These are phyloP conservation scores for Candida sithepensis DNA, from an alignment of 805 yeast genomes.

Conservation along the genomic window DNA sequence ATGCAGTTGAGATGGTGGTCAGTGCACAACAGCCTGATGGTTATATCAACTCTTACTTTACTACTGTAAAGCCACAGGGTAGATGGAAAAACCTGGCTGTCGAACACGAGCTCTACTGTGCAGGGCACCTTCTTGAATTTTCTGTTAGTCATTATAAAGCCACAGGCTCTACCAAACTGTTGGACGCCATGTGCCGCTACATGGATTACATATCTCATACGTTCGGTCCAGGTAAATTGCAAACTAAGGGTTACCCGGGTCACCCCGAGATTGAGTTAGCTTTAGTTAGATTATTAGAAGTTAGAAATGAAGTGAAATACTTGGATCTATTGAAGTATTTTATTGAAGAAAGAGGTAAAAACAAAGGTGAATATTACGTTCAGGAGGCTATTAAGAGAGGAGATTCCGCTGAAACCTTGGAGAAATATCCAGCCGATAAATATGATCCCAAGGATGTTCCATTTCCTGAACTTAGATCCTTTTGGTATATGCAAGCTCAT, in stretches of 20 bases:
- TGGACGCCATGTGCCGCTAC: conserved; percentile 18
- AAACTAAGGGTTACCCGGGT: conserved; percentile 25
- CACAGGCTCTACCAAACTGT: conserved; percentile 15
- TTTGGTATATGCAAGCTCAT: conserved; percentile 25
- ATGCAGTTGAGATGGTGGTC: conserved; percentile 16
- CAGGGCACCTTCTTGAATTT: conserved; percentile 17
- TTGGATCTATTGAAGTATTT: conserved; percentile 20
- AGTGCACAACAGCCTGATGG: conserved; percentile 26
- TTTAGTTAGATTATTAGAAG: conserved; percentile 17
- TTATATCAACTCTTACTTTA: conserved; percentile 22
- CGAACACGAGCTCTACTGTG: conserved; percentile 16
- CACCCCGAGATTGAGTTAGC: conserved; percentile 28
- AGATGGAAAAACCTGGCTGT: conserved; percentile 11
- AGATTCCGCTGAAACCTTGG: conserved; percentile 7
- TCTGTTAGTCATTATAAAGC: conserved; percentile 22
- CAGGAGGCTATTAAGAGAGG: conserved; percentile 19
- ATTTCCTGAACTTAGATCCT: conserved; percentile 11
- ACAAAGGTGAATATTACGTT: conserved; percentile 18
- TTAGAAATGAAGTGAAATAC: conserved; percentile 17
- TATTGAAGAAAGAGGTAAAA: conserved; percentile 21
- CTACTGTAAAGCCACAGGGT: conserved; percentile 17
- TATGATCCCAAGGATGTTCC: conserved; percentile 8
- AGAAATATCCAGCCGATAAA: conserved; percentile 9
- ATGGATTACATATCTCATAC: conserved; percentile 15
- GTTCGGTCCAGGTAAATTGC: conserved; percentile 20